Conservation (phyloP, 139 green algal genomes). For the Volvox africanus region DNA sequence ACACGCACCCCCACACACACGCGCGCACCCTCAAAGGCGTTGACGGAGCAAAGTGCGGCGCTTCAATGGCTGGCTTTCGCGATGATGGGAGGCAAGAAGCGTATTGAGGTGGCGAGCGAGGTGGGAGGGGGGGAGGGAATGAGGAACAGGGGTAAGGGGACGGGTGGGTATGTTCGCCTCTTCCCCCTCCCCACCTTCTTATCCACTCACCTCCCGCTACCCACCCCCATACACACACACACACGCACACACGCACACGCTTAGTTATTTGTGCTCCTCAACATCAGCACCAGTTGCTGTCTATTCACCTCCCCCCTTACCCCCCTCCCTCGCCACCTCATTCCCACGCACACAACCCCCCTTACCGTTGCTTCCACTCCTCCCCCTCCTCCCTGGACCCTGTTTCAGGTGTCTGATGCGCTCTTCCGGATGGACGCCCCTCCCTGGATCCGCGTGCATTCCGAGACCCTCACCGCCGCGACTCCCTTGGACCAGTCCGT, state of each 20-base stretch:
- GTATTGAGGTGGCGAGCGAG: conserved; percentile 4
- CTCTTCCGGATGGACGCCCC: conserved; percentile 40
- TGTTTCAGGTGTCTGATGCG: conserved; percentile 16
- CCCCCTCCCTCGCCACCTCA: too few species aligned
- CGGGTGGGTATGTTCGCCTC: too few species aligned
- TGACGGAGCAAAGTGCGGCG: not conserved
- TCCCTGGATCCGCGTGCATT: conserved; percentile 30
- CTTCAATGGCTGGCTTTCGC: conserved; percentile 28
- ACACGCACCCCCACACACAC: not conserved
- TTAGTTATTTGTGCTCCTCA: too few species aligned
- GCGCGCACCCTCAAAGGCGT: not conserved
- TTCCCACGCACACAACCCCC: not conserved
- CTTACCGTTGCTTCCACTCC: not conserved
- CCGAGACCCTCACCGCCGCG: not conserved
- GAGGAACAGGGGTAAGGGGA: not conserved
- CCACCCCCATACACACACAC: not conserved
- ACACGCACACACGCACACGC: not conserved
- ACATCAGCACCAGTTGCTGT: too few species aligned
- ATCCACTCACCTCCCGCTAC: not conserved
- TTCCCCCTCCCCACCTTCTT: not conserved
- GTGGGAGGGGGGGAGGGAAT: not conserved
- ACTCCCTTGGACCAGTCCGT: not conserved
- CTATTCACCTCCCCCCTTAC: not conserved
- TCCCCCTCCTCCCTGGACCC: not conserved
- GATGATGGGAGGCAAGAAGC: conserved; percentile 2